Conservation (phyloP, 495 filamentous ascomycete genomes). For the Penicillium dipodomyicola region DNA sequence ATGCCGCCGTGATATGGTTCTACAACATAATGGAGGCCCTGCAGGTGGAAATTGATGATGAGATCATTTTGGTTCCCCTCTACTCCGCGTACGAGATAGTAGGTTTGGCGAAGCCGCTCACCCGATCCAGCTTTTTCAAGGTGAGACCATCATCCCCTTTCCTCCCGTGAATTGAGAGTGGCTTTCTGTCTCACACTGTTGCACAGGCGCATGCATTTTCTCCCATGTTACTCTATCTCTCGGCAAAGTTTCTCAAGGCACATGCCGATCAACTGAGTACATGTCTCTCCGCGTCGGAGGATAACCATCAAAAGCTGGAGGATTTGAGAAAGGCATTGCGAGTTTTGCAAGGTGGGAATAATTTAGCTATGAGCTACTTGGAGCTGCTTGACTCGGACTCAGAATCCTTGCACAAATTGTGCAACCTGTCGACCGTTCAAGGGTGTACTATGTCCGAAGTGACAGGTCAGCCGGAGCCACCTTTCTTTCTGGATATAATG, state of each 20-base stretch:
- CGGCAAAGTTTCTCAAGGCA: conserved; percentile 8
- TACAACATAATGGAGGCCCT: conserved; percentile 2
- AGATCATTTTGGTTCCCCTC: conserved; percentile 2
- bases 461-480: background rate
- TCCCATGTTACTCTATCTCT: conserved; percentile 10
- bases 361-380: conserved; percentile 5
- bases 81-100: conserved; percentile 10
- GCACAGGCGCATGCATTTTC: conserved; percentile 10
- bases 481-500: conserved; percentile 6
- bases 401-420: background rate
- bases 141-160: background rate
- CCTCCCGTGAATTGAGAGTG: background rate
- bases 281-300: conserved; percentile 4
- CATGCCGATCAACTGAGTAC: conserved; percentile 4
- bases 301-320: background rate
- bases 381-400: conserved; percentile 7
- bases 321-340: conserved; percentile 4
- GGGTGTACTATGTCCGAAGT: background rate
- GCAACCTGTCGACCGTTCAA: background rate
- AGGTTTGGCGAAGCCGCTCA: conserved; percentile 6
- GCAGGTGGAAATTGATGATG: background rate
- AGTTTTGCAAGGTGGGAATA: conserved; percentile 8
- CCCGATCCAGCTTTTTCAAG: conserved; percentile 6
- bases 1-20: conserved; percentile 9
- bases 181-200: background rate